Evolutionary conservation across 352 stramenopile species (phyloP).

Genomic region (Pythium catenulatum): DNA sequence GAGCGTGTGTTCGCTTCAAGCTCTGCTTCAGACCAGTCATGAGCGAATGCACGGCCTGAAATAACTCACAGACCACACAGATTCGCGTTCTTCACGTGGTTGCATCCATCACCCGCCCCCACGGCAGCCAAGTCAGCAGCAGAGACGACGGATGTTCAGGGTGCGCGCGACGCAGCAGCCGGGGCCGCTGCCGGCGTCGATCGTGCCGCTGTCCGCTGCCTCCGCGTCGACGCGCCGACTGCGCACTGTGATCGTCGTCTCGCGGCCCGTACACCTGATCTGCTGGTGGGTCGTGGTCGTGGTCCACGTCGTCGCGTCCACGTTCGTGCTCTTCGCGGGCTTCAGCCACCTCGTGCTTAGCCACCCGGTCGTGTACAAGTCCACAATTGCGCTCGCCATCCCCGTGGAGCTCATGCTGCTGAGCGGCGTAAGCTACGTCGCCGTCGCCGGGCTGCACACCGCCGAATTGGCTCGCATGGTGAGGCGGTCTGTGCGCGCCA

Average conservation of each 20-base stretch:
- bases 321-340: background rate
- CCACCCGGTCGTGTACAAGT: background rate
- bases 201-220: no score
- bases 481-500: background rate
- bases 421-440: background rate
- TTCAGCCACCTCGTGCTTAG: constrained; percentile 11
- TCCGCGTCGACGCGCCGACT: background rate
- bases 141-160: no score
- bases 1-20: no score
- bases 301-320: background rate
- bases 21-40: no score
- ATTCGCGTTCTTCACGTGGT: no score
- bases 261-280: background rate
- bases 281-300: background rate
- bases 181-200: background rate
- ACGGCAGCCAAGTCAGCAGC: no score
- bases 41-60: no score
- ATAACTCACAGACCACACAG: no score
- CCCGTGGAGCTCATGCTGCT: constrained; percentile 3
- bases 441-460: background rate
- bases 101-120: no score
- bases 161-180: no score
- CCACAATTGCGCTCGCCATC: background rate
- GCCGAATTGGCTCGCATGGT: background rate
- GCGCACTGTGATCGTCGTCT: background rate